Evolutionary conservation across 202 grass and related monocot species (phyloP), one percentile per base, ranked within the genome.

Genomic region (Zoysia matrella): DNA sequence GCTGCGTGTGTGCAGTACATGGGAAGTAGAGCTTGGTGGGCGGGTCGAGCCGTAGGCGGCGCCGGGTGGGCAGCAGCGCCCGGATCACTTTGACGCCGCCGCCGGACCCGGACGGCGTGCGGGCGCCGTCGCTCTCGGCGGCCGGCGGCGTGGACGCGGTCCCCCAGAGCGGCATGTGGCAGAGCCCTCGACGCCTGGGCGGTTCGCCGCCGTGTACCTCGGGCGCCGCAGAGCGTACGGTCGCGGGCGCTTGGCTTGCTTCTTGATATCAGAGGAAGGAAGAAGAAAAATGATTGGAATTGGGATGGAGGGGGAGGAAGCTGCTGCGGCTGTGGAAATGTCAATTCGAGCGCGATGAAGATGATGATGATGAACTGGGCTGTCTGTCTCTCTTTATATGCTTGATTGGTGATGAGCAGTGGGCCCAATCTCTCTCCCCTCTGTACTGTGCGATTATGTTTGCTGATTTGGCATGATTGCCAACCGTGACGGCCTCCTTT

Each of bases 41-140:
- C 72, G 96, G 96, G 83, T 99, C 96, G 47, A 99, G 96, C 44
- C 96, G 89, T 7, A 99, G 91, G 45, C 96, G 96, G 62, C 96
- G 91, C 8, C 91, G 72, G 46, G 84, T 86, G 72, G 94, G 94
- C 9, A 97, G 76, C 52, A 97, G 71, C 15, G 94, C 88, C 13
- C 89, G 83, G 45, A 93, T 91, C 47, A 86, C 92, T 36, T 90
- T 84, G 43, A 80, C 85, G 11, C 81, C 83, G 1, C 70, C 15
- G 65, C 60, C 52, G 52, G 65, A 60, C 2, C 74, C 83, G 2
- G 86, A 65, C 14, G 77, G 79, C 47, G 73, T 18, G 51, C 67
- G 83, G 50, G 78, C 36, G 2, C 66, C 36, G 52, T 71, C 60
- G 2, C 60, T 86, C 2, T 61, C 22, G 43, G 56, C 76, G 69